Conservation (phyloP, 805 yeast genomes). For the Blastobotrys chiropterorum region DNA sequence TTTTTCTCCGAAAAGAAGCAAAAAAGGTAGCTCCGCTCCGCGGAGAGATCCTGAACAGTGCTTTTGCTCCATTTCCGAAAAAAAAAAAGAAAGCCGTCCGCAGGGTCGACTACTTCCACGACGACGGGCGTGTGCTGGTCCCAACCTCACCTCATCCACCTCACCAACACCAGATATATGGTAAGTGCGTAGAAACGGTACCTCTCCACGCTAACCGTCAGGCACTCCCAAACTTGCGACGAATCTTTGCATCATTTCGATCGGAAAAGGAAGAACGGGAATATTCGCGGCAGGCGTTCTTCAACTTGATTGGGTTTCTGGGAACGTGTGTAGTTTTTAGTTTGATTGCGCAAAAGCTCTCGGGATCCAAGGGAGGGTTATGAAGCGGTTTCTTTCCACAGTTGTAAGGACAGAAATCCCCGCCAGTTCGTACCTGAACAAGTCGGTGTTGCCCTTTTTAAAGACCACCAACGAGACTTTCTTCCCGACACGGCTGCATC, state of each 20-base stretch:
- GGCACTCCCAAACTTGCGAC: constrained; percentile 69
- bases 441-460: neutral
- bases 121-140: constrained; percentile 9
- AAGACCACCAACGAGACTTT: neutral
- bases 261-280: constrained; percentile 80
- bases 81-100: constrained; percentile 13
- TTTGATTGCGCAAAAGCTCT: constrained; percentile 56
- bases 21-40: too few relatives aligned
- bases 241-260: constrained; percentile 75
- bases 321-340: constrained; percentile 79
- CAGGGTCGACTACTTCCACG: constrained; percentile 12
- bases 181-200: neutral
- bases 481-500: neutral
- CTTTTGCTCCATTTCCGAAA: constrained; percentile 6
- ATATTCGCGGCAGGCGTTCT: constrained; percentile 63
- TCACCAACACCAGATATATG: constrained; percentile 7
- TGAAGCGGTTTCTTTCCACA: constrained; percentile 1
- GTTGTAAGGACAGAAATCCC: neutral
- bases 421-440: neutral
- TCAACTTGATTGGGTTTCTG: constrained; percentile 65
- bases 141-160: constrained; percentile 3
- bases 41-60: too few relatives aligned
- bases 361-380: constrained; percentile 11
- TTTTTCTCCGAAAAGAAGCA: too few relatives aligned
- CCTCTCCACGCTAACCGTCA: neutral